These are phyloP conservation scores for Pseudopyricularia javanii DNA, from an alignment of 2,329 filamentous ascomycete genomes.

Conservation along the genomic window DNA sequence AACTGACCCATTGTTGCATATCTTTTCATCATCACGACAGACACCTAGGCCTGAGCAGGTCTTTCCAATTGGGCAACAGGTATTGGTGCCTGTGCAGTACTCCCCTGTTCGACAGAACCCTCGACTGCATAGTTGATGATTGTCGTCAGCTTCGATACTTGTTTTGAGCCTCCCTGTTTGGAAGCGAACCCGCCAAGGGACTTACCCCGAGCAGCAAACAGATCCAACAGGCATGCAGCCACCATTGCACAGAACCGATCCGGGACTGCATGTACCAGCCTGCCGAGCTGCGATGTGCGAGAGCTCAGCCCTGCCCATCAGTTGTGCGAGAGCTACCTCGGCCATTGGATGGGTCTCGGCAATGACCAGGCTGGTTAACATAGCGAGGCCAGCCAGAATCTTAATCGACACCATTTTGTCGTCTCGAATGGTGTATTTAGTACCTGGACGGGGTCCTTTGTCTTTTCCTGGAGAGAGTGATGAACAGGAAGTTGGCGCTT, in stretches of 20 bases:
- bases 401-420: background rate
- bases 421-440: too few relatives aligned
- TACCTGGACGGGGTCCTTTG: background rate
- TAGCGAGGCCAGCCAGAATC: background rate
- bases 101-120: background rate
- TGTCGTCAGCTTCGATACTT: background rate
- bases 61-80: slow-evolving; percentile 1
- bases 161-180: background rate
- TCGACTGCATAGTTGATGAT: background rate
- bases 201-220: slow-evolving; percentile 1
- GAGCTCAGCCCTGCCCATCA: background rate
- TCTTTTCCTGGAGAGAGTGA: background rate
- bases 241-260: background rate
- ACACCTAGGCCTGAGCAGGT: background rate
- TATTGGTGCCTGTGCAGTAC: background rate
- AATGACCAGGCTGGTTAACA: background rate
- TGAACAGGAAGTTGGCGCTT: background rate
- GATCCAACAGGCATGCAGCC: slow-evolving; percentile 1
- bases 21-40: background rate
- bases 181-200: too few relatives aligned
- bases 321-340: background rate
- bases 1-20: background rate
- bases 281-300: background rate
- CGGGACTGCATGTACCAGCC: background rate
- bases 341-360: background rate